Percentiles rank a stretch among this genome's conserved stretches.
Conservation (phyloP, 129 eudicot genomes). For the carrot (Daucus carota) region DNA sequence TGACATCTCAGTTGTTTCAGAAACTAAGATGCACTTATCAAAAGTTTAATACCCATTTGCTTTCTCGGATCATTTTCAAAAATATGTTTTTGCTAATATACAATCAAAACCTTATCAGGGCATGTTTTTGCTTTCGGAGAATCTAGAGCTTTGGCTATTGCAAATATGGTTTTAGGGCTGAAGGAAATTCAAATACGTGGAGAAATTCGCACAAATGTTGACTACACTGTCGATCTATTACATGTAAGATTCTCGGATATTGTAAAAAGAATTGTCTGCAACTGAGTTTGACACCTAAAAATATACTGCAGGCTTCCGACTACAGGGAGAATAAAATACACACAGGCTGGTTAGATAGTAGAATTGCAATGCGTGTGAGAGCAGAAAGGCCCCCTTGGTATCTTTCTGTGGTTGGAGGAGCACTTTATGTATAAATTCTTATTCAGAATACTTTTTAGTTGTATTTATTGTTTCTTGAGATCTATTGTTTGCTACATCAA, state of each 20-base stretch:
- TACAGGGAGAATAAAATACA: conserved; percentile 93
- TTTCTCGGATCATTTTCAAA: neutral
- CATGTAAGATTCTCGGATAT: conserved; percentile 47
- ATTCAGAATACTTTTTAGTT: neutral
- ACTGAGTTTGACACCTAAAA: conserved; percentile 1
- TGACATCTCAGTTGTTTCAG: conserved; percentile 2
- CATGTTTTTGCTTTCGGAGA: conserved; percentile 98
- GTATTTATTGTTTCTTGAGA: neutral
- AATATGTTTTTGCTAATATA: no score
- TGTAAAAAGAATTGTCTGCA: neutral
- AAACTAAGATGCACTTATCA: conserved; percentile 2
- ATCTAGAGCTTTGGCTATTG: conserved; percentile 87
- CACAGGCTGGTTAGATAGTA: conserved; percentile 98
- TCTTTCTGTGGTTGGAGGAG: conserved; percentile 96
- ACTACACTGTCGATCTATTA: conserved; percentile 88
- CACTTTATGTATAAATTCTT: conserved; percentile 64
- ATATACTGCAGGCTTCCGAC: conserved; percentile 66
- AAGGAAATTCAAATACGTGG: conserved; percentile 98
- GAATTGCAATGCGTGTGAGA: conserved; percentile 98
- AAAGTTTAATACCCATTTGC: neutral
- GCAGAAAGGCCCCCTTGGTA: conserved; percentile 99
- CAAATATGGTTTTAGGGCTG: conserved; percentile 98
- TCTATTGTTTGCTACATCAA: neutral
- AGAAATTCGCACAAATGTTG: conserved; percentile 97
- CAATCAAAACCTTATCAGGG: conserved; percentile 33